These are phyloP conservation scores for Yamadazyma tumulicola DNA, from an alignment of 805 yeast genomes.

Conservation along the genomic window DNA sequence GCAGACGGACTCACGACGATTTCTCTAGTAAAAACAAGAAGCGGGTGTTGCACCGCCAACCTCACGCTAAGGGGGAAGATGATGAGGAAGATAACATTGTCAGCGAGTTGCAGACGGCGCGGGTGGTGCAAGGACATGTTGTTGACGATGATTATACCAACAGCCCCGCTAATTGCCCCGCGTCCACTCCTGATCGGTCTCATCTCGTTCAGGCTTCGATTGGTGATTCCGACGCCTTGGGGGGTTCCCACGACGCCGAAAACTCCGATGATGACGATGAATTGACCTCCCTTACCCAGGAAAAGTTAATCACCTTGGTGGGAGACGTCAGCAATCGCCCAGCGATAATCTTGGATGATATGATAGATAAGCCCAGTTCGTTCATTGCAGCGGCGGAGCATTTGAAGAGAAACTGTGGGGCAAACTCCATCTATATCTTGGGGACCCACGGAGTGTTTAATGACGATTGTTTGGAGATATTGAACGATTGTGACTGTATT, in stretches of 20 bases:
- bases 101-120: conserved; percentile 87
- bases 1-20: conserved; percentile 80
- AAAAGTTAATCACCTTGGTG: conserved; percentile 90
- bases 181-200: conserved; percentile 42
- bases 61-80: conserved; percentile 37
- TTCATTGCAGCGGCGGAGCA: conserved; percentile 98
- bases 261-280: conserved; percentile 86
- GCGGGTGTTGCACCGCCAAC: conserved; percentile 32
- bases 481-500: conserved; percentile 75
- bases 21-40: conserved; percentile 38
- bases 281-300: conserved; percentile 56
- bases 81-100: conserved; percentile 67
- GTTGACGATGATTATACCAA: conserved; percentile 70
- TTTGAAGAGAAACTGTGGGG: conserved; percentile 93
- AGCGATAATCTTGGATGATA: conserved; percentile 92
- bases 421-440: conserved; percentile 80
- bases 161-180: neutral
- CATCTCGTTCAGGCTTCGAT: conserved; percentile 85
- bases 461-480: conserved; percentile 76
- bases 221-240: conserved; percentile 62
- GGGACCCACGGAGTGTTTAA: conserved; percentile 97
- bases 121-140: conserved; percentile 95
- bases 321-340: conserved; percentile 92
- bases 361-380: conserved; percentile 93
- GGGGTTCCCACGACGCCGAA: conserved; percentile 73